These are phyloP conservation scores for Starmera stellimalicola DNA, from an alignment of 1,139 yeast species.

Conservation along the genomic window DNA sequence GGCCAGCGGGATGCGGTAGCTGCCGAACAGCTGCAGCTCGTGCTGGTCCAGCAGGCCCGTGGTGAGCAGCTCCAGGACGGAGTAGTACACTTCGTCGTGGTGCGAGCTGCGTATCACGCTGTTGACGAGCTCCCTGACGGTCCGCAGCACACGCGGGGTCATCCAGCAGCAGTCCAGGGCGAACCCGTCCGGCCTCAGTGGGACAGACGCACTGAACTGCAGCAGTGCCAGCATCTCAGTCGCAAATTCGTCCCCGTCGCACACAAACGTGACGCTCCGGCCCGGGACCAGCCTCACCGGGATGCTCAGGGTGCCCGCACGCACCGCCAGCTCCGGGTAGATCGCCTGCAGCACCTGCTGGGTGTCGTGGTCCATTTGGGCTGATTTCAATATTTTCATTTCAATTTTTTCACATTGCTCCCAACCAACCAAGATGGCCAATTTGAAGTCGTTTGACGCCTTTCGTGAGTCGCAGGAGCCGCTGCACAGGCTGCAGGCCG, in stretches of 20 bases:
- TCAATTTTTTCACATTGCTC: not conserved
- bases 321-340: conserved; percentile 35
- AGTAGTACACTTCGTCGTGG: conserved; percentile 30
- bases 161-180: conserved; percentile 23
- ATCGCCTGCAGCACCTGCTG: conserved; percentile 38
- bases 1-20: conserved; percentile 10
- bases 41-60: conserved; percentile 19
- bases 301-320: too few relatives aligned
- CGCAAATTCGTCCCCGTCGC: too few relatives aligned
- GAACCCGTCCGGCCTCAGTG: conserved; percentile 19
- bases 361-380: conserved; percentile 1
- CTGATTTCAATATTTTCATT: not conserved
- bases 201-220: too few relatives aligned
- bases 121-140: conserved; percentile 18
- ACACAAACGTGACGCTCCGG: too few relatives aligned
- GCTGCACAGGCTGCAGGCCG: too few relatives aligned
- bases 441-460: conserved; percentile 69
- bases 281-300: too few relatives aligned
- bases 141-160: conserved; percentile 8
- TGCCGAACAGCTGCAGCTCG: conserved; percentile 17
- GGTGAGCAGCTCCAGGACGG: conserved; percentile 36
- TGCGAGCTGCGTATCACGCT: conserved; percentile 31
- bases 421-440: conserved; percentile 18
- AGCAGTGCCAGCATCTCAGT: too few relatives aligned
- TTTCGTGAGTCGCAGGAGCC: conserved; percentile 55